phyloP scores from a whole-genome alignment of 345 rosid genomes.

The Ceriops decandra region DNA sequence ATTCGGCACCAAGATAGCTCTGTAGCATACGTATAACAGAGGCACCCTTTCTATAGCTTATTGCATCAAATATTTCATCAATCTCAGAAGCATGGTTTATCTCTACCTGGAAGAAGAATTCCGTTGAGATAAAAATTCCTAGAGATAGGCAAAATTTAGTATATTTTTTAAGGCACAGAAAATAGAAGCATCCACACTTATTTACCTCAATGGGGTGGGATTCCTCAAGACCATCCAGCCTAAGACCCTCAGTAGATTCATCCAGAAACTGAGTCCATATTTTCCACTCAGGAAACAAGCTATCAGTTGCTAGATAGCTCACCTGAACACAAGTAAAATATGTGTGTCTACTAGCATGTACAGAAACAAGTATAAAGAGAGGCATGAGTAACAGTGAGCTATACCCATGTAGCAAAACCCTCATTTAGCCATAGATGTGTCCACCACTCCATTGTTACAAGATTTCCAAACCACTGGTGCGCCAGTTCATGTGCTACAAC shows the following conservation, averaged over 20 bases:
- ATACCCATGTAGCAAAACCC: constrained; percentile 99
- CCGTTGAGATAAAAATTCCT: constrained; percentile 3
- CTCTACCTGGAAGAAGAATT: constrained; percentile 57
- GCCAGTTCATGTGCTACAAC: constrained; percentile 99
- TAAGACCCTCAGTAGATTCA: constrained; percentile 77
- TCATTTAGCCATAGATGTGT: constrained; percentile 97
- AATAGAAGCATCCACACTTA: not conserved
- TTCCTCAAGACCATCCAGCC: constrained; percentile 89
- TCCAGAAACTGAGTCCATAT: constrained; percentile 98
- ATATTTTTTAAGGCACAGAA: not conserved
- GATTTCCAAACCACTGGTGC: constrained; percentile 99
- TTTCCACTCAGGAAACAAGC: constrained; percentile 95
- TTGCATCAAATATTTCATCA: constrained; percentile 92
- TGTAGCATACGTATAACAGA: constrained; percentile 93
- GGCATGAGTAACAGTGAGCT: constrained; percentile 13
- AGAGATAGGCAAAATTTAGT: not conserved
- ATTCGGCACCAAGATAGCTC: constrained; percentile 91
- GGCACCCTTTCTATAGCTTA: constrained; percentile 93
- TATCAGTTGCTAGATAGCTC: constrained; percentile 91
- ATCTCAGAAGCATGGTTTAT: constrained; percentile 86
- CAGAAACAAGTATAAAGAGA: constrained; percentile 3
- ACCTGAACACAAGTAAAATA: constrained; percentile 49
- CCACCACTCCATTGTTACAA: constrained; percentile 99
- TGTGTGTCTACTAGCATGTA: constrained; percentile 7
- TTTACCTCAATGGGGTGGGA: constrained; percentile 98